Evolutionary conservation across 2,329 filamentous ascomycete species (phyloP).

Genomic region (Tolypocladium sp.): DNA sequence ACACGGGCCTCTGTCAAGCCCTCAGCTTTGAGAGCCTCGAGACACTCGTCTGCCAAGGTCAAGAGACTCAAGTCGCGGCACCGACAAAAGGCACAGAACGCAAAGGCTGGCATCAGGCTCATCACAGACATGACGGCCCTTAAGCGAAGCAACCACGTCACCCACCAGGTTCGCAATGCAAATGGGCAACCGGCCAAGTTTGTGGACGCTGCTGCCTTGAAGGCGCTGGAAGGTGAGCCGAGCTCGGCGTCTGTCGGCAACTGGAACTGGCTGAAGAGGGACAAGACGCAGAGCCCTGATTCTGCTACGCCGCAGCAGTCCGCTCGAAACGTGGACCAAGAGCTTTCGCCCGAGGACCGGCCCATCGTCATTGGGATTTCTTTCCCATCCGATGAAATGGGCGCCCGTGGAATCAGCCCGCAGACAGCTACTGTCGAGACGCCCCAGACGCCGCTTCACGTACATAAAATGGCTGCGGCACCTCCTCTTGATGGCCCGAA

Average conservation of each 20-base stretch:
- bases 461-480: background rate
- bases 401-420: slow-evolving; percentile 31
- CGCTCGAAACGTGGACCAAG: slow-evolving; percentile 21
- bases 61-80: slow-evolving; percentile 47
- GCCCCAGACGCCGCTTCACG: slow-evolving; percentile 9
- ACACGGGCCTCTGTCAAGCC: slow-evolving; percentile 7
- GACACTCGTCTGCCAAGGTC: slow-evolving; percentile 30
- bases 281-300: slow-evolving; percentile 19
- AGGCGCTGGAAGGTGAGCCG: slow-evolving; percentile 48
- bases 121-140: slow-evolving; percentile 58
- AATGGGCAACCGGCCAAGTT: slow-evolving; percentile 33
- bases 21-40: slow-evolving; percentile 14
- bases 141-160: slow-evolving; percentile 31
- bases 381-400: slow-evolving; percentile 39
- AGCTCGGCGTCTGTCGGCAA: slow-evolving; percentile 45
- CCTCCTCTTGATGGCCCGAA: background rate
- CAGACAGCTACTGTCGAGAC: slow-evolving; percentile 35
- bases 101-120: slow-evolving; percentile 54
- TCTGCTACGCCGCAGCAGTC: slow-evolving; percentile 17
- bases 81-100: slow-evolving; percentile 51
- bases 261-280: slow-evolving; percentile 46
- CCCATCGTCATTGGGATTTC: slow-evolving; percentile 66
- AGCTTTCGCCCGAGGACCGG: slow-evolving; percentile 59
- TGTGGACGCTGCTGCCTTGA: slow-evolving; percentile 49
- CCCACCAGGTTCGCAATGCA: slow-evolving; percentile 18